Evolutionary conservation across 2,329 filamentous ascomycete genomes (phyloP), one percentile per base, ranked within the genome.

Genomic region (Calycina herbarum): DNA sequence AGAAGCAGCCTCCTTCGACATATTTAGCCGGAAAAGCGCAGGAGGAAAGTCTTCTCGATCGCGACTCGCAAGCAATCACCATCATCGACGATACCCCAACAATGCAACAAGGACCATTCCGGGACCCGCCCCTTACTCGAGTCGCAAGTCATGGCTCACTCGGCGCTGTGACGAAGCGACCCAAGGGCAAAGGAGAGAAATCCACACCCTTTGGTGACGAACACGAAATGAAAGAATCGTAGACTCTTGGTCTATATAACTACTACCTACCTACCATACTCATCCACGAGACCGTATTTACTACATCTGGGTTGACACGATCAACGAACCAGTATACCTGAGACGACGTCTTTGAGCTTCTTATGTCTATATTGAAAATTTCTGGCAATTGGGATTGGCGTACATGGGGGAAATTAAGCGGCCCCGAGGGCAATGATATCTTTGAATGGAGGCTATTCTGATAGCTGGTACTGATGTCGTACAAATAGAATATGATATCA

Each of bases 171-270:
- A 83, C 83, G 27, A 77, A 77, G 57, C 76, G 71, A 57, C 73
- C 72, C 27, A 67, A 74, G 57, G 71, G 70, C 72, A 74, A 57
- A 71, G 72, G 51, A 71, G 77, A 65, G 74, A 77, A 61, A 73
- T 74, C 73, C 65, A 86, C 83, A 70, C 85, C 84, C 1, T 88
- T 87, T 72, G 81, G 83, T 24, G 85, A 88, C 69, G 83, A 86
- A 71, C 80, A 87, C 70, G 85, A 84, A 61, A 82, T 85, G 35
- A 81, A 80, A 70, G 83, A 85, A 60, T 72, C 62, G 71, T 70
- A 59, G 64, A 27, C 24, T 48, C 29, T 29, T n/a, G 56, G 61
- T 29, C 45, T 57, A 57, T 20, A 51, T 51, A 61, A 13, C 38
- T 56, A 45, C 35, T 17, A 15, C 38, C 38, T 40, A 62, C 58